Evolutionary conservation across 352 stramenopile genomes (phyloP).

Genomic region (Globisporangium orthogonon): DNA sequence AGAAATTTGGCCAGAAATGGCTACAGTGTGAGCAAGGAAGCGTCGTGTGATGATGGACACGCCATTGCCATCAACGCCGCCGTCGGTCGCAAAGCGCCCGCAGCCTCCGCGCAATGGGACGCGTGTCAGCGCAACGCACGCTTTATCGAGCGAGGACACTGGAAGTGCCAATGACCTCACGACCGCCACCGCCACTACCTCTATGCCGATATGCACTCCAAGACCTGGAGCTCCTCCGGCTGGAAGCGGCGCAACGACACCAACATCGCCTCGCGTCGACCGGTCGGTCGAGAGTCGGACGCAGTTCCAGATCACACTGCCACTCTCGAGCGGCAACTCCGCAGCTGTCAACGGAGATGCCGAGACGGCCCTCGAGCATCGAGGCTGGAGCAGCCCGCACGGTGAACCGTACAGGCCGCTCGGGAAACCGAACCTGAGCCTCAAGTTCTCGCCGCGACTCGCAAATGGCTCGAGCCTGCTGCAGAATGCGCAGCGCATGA

Average conservation of each 20-base stretch:
- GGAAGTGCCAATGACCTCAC: background rate
- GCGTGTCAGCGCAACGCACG: slow-evolving; percentile 1
- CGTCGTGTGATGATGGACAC: slow-evolving; percentile 4
- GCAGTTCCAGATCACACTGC: slow-evolving; percentile 40
- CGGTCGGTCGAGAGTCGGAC: slow-evolving; percentile 48
- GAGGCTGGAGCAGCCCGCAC: slow-evolving; percentile 65
- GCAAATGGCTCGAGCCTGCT: slow-evolving; percentile 22
- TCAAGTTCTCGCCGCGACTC: slow-evolving; percentile 61
- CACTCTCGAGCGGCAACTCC: slow-evolving; percentile 11
- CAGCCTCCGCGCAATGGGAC: slow-evolving; percentile 1
- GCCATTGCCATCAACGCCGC: background rate
- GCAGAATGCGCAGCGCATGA: slow-evolving; percentile 30
- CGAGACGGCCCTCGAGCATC: slow-evolving; percentile 15
- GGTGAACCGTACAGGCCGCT: slow-evolving; percentile 64
- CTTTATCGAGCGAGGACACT: background rate
- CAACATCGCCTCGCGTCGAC: slow-evolving; percentile 15
- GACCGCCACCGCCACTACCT: background rate
- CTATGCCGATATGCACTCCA: background rate
- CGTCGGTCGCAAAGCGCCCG: slow-evolving; percentile 1
- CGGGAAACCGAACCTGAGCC: slow-evolving; percentile 52
- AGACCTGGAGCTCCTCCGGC: background rate
- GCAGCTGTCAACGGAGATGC: background rate
- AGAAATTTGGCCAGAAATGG: too few relatives aligned
- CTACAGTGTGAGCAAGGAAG: too few relatives aligned
- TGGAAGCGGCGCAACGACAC: background rate